Base-by-base conservation (phyloP, 176 grass and related monocot genomes). In the Eleusine indica region DNA sequence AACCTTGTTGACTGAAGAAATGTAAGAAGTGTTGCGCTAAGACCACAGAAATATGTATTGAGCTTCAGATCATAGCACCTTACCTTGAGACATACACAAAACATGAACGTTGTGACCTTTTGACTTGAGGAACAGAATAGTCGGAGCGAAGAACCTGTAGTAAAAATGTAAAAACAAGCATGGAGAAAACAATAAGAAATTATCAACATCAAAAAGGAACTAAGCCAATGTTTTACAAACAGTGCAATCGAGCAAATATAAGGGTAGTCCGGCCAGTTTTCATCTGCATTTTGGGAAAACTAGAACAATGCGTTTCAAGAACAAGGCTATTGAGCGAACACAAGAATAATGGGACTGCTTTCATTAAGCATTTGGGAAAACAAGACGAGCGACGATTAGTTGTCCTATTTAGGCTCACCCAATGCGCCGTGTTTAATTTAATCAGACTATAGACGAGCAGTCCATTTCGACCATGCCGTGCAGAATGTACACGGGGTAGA, bases 61-160 rank as follows among this genome's bases (percentile, higher is more conserved):
- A 58, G 2, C 2, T 35, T 25, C 39, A 48, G 39, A 68, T 13
- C 38, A 7, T 67, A 5, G 38, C 8, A 61, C 32, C 47, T 76
- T 91, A 94, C 92, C 92, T 68, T 28, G 76, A 75, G 96, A 94
- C 82, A 95, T 88, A 74, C 96, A 98, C 28, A 98, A 68, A 71
- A 98, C 71, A 40, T 98, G 96, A 76, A 95, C 81, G 62, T 18
- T 89, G 77, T 98, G 96, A 3, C 87, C 87, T 75, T 93, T 87
- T 56, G 91, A 90, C 64, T 78, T 89, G 83, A 98, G 81, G 83
- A 87, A 95, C 47, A 93, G 84, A 77, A 98, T 93, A 28, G 85
- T 90, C 66, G 93, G 93, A 74, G 93, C 66, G 39, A 98, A 98
- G 75, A 98, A 98, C 96, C 96, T 98, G 85, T 51, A 72, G 28